Evolutionary conservation across 495 filamentous ascomycete species (phyloP).

Genomic region (Achaetomiella virescens): DNA sequence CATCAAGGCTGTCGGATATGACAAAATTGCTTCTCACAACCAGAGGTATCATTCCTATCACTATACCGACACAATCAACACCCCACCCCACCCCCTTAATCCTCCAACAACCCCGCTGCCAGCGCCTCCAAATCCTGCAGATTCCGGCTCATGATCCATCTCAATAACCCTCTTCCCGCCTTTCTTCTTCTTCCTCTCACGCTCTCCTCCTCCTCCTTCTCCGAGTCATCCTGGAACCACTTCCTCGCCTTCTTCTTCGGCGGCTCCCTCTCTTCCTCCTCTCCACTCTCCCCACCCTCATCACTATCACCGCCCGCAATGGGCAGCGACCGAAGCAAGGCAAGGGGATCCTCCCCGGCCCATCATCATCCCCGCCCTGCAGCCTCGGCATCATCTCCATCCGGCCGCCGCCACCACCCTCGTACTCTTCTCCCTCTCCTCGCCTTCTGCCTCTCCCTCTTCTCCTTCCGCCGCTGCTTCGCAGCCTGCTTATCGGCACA

Average conservation of each 20-base stretch:
- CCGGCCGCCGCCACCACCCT: conserved; percentile 24
- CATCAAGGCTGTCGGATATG: background rate
- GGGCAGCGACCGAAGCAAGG: conserved; percentile 44
- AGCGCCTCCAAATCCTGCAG: conserved; percentile 85
- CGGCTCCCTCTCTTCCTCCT: conserved; percentile 31
- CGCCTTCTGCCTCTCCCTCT: conserved; percentile 77
- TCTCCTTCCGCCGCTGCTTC: conserved; percentile 75
- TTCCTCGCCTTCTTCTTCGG: conserved; percentile 44
- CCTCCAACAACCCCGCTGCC: conserved; percentile 73
- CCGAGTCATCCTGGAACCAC: conserved; percentile 43
- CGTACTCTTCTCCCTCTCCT: conserved; percentile 57
- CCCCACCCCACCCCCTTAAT: conserved; percentile 17
- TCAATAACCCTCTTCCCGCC: conserved; percentile 45
- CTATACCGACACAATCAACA: background rate
- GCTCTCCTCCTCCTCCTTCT: conserved; percentile 36
- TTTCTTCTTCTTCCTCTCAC: conserved; percentile 39
- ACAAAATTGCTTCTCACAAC: background rate
- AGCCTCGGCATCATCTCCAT: conserved; percentile 34
- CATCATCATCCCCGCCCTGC: conserved; percentile 23
- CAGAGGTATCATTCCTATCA: background rate
- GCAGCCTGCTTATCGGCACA: conserved; percentile 71
- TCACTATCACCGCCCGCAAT: conserved; percentile 32
- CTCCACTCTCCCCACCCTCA: conserved; percentile 20
- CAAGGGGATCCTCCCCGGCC: conserved; percentile 45
- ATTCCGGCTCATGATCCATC: conserved; percentile 62